Percentiles rank a stretch among this genome's conserved stretches.
phyloP scores from a whole-genome alignment of 306 rosid genomes.

The Prunus campanulata region DNA sequence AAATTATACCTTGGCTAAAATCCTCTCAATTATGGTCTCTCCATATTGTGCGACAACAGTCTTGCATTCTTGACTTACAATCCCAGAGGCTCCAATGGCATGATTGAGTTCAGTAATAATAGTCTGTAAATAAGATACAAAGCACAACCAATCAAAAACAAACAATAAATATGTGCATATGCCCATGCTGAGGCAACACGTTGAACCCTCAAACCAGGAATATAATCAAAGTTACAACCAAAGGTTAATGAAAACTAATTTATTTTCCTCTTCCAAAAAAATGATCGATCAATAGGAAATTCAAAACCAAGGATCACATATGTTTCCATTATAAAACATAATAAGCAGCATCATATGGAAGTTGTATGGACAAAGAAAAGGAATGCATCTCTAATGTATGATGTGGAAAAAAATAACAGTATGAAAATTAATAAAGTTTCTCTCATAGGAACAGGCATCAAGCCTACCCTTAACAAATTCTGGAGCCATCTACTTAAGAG shows the following conservation, averaged over 20 bases:
- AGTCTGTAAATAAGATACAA: slow-evolving; percentile 31
- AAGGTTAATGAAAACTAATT: neutral
- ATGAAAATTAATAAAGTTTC: neutral
- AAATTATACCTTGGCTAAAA: slow-evolving; percentile 44
- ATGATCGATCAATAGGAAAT: neutral
- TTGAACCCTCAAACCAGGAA: neutral
- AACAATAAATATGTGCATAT: neutral
- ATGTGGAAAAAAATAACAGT: neutral
- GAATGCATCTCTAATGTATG: neutral
- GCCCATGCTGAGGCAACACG: neutral
- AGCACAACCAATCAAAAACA: slow-evolving; percentile 1
- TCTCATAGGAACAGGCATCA: neutral
- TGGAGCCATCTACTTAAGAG: neutral
- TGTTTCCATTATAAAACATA: neutral
- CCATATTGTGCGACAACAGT: slow-evolving; percentile 62
- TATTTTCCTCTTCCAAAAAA: neutral
- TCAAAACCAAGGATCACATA: neutral
- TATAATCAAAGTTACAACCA: neutral
- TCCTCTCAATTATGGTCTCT: slow-evolving; percentile 54
- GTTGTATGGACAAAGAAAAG: neutral
- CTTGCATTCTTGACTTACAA: slow-evolving; percentile 68
- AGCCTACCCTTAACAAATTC: neutral
- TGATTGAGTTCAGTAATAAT: slow-evolving; percentile 67
- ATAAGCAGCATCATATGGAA: neutral
- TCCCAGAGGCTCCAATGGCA: slow-evolving; percentile 72